A percentile compares a stretch with the other conserved stretches of the same genome.
These are phyloP conservation scores for Boletus tylopilopsis DNA, from an alignment of 768 basidiomycete species.

Conservation along the genomic window DNA sequence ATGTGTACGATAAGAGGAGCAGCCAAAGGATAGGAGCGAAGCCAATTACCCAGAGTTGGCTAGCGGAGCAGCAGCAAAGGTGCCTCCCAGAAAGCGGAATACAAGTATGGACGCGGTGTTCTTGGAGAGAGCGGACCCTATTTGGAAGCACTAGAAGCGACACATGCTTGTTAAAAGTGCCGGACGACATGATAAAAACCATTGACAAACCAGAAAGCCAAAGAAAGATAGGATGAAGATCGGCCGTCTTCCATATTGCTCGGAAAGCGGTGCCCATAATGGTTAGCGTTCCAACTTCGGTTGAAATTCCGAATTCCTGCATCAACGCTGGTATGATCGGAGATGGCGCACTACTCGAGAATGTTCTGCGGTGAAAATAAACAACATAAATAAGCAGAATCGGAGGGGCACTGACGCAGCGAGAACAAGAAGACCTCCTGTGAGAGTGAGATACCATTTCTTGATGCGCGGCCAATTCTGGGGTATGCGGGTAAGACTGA, in stretches of 20 bases:
- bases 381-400: neutral
- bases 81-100: slow-evolving; percentile 68
- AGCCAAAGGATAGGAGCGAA: neutral
- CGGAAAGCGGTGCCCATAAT: slow-evolving; percentile 60
- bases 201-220: slow-evolving; percentile 44
- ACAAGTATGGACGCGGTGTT: slow-evolving; percentile 64
- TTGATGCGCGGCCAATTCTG: slow-evolving; percentile 48
- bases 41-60: slow-evolving; percentile 59
- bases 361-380: slow-evolving; percentile 41
- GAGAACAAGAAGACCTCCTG: slow-evolving; percentile 48
- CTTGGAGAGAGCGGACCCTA: slow-evolving; percentile 56
- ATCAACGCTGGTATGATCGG: slow-evolving; percentile 44
- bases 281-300: slow-evolving; percentile 50
- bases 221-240: slow-evolving; percentile 56
- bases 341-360: slow-evolving; percentile 58
- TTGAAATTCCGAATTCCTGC: slow-evolving; percentile 45
- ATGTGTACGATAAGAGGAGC: neutral
- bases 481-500: neutral
- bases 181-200: neutral
- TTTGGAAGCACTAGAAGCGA: slow-evolving; percentile 48
- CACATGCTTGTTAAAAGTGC: neutral
- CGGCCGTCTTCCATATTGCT: slow-evolving; percentile 55
- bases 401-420: slow-evolving; percentile 42
- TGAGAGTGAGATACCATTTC: slow-evolving; percentile 51
- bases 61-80: slow-evolving; percentile 64